A percentile compares a stretch with the other conserved stretches of the same genome.
Conservation (phyloP, 2,329 filamentous ascomycete species). For the Phoma sp. region DNA sequence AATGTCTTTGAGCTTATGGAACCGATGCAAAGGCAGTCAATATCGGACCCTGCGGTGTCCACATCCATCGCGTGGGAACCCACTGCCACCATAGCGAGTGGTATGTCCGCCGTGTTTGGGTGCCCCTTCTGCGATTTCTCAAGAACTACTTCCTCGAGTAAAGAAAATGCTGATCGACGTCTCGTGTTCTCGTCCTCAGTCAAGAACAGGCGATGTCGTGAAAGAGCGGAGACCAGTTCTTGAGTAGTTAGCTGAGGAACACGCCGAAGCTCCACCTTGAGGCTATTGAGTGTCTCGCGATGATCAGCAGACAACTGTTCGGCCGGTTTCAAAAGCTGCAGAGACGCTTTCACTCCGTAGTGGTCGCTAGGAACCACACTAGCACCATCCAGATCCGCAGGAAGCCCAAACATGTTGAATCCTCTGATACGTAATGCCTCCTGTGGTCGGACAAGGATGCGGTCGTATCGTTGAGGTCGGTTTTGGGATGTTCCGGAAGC, state of each 20-base stretch:
- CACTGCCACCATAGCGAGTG: slow-evolving; percentile 65
- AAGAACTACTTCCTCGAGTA: slow-evolving; percentile 55
- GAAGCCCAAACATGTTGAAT: slow-evolving; percentile 66
- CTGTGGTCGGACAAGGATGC: slow-evolving; percentile 62
- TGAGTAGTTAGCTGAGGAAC: slow-evolving; percentile 16
- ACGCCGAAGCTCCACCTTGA: slow-evolving; percentile 22
- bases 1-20: slow-evolving; percentile 67
- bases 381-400: slow-evolving; percentile 29
- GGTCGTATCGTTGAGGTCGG: slow-evolving; percentile 70
- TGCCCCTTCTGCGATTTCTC: slow-evolving; percentile 31
- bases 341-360: slow-evolving; percentile 57
- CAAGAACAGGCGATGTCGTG: slow-evolving; percentile 52
- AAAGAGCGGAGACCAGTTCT: slow-evolving; percentile 23
- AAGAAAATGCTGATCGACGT: slow-evolving; percentile 54
- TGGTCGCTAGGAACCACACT: slow-evolving; percentile 54
- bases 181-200: slow-evolving; percentile 51
- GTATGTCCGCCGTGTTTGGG: slow-evolving; percentile 24
- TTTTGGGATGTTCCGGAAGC: slow-evolving; percentile 63
- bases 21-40: slow-evolving; percentile 71
- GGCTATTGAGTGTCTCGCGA: slow-evolving; percentile 7
- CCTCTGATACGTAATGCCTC: slow-evolving; percentile 49
- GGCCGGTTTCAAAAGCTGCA: slow-evolving; percentile 39
- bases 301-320: not conserved
- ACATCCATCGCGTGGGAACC: slow-evolving; percentile 70
- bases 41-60: slow-evolving; percentile 66